A percentile compares a stretch with the other conserved stretches of the same genome.
Evolutionary conservation across 768 basidiomycete species (phyloP).

Genomic region (Hericium alpestre): DNA sequence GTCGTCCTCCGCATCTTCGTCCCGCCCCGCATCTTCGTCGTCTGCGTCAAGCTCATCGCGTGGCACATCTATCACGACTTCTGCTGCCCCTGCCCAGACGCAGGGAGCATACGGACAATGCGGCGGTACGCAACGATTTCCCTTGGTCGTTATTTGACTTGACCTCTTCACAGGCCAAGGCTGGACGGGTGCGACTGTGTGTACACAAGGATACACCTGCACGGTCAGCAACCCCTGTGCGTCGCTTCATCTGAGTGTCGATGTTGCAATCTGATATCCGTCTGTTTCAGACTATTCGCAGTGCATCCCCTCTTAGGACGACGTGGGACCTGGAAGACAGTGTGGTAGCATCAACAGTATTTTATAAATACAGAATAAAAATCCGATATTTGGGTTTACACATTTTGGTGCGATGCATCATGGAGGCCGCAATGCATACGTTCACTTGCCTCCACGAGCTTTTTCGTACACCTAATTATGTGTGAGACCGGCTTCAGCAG

Average conservation of each 20-base stretch:
- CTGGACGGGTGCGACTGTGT: constrained; percentile 36
- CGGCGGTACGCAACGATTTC: constrained; percentile 22
- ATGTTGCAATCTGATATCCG: not conserved
- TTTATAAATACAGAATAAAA: no score
- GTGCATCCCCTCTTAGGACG: constrained; percentile 23
- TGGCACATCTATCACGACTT: not conserved
- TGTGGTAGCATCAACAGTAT: not conserved
- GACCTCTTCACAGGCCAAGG: constrained; percentile 11
- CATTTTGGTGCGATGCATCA: no score
- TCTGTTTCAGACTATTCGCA: constrained; percentile 31
- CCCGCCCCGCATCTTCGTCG: constrained; percentile 18
- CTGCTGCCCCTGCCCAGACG: constrained; percentile 2
- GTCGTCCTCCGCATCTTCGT: constrained; percentile 39
- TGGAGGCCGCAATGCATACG: no score
- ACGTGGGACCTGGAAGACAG: not conserved
- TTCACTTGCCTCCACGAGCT: no score
- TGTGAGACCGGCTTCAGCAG: no score
- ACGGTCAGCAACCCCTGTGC: constrained; percentile 29
- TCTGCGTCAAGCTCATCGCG: constrained; percentile 3
- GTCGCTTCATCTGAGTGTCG: constrained; percentile 9
- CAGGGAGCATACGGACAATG: constrained; percentile 30
- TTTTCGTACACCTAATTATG: no score
- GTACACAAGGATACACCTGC: constrained; percentile 25
- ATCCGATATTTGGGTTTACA: no score
- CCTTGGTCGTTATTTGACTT: not conserved